phyloP scores from a whole-genome alignment of 495 filamentous ascomycete genomes.

The Aspergillus incahuasiensis region DNA sequence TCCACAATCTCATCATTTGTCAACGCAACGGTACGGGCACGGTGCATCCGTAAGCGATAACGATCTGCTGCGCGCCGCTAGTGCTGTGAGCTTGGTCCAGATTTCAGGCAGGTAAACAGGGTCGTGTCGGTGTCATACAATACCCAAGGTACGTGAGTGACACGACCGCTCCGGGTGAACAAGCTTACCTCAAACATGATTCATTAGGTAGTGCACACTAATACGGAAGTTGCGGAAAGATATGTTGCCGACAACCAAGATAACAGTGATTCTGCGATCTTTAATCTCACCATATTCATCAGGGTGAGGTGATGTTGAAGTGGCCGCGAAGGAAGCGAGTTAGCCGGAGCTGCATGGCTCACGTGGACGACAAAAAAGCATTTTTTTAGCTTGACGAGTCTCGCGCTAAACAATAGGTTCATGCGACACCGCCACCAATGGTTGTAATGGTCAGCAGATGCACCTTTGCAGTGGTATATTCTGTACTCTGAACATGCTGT shows the following conservation, averaged over 20 bases:
- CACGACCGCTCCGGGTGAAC: constrained; percentile 1
- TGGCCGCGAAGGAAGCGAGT: not conserved
- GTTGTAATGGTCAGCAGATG: not conserved
- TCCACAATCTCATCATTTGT: constrained; percentile 84
- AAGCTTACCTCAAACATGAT: constrained; percentile 37
- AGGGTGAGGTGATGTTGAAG: not conserved
- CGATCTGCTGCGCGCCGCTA: constrained; percentile 46
- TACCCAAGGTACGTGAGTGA: not conserved
- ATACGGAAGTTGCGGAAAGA: not conserved
- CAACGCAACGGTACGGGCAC: constrained; percentile 77
- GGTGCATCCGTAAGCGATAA: constrained; percentile 67
- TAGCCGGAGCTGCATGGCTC: constrained; percentile 12
- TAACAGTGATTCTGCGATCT: not conserved
- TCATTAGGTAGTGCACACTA: not conserved
- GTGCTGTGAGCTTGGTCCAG: not conserved
- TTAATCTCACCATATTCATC: not conserved
- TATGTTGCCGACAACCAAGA: not conserved
- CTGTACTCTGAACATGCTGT: not conserved
- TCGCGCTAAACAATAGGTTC: not conserved
- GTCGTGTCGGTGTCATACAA: not conserved
- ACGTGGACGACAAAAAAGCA: constrained; percentile 15
- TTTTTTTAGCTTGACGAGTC: not conserved
- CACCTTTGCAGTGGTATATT: not conserved
- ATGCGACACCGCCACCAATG: not conserved
- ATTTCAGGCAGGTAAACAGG: not conserved